phyloP scores from a whole-genome alignment of 1,139 yeast species.

The Candida labiduridarum region DNA sequence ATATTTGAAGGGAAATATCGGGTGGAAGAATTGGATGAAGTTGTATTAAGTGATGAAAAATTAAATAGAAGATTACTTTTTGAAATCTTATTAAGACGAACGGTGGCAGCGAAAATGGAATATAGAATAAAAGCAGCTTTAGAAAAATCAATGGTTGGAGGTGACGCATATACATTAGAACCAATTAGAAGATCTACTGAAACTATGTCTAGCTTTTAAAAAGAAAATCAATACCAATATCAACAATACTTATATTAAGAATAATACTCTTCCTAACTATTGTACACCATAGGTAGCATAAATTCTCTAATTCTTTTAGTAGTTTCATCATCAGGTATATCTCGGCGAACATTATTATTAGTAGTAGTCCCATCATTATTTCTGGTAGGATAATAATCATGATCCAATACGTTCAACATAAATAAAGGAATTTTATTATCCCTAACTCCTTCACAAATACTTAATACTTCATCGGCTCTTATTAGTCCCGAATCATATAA shows the following conservation, averaged over 20 bases:
- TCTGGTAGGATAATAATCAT: slow-evolving; percentile 30
- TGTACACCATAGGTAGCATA: slow-evolving; percentile 40
- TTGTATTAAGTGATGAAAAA: slow-evolving; percentile 26
- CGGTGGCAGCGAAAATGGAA: slow-evolving; percentile 46
- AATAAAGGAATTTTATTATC: slow-evolving; percentile 44
- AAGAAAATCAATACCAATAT: neutral
- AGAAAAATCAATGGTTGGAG: slow-evolving; percentile 20
- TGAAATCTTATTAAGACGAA: slow-evolving; percentile 43
- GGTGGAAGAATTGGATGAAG: slow-evolving; percentile 26
- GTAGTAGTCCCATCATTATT: slow-evolving; percentile 9
- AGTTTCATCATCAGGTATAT: slow-evolving; percentile 35
- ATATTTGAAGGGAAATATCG: neutral
- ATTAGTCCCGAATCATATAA: slow-evolving; percentile 33
- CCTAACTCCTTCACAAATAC: slow-evolving; percentile 42
- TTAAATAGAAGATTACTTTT: slow-evolving; percentile 35
- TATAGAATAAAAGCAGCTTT: slow-evolving; percentile 27
- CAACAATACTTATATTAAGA: neutral
- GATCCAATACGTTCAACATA: slow-evolving; percentile 43
- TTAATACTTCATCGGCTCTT: slow-evolving; percentile 35
- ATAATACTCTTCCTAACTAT: slow-evolving; percentile 4
- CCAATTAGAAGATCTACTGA: slow-evolving; percentile 34
- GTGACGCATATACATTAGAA: slow-evolving; percentile 29
- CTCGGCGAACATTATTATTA: slow-evolving; percentile 11
- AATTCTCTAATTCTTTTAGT: slow-evolving; percentile 38
- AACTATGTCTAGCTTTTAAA: neutral